These are phyloP conservation scores for Trichoderma cornu-damae DNA, from an alignment of 2,329 filamentous ascomycete genomes.

Conservation along the genomic window DNA sequence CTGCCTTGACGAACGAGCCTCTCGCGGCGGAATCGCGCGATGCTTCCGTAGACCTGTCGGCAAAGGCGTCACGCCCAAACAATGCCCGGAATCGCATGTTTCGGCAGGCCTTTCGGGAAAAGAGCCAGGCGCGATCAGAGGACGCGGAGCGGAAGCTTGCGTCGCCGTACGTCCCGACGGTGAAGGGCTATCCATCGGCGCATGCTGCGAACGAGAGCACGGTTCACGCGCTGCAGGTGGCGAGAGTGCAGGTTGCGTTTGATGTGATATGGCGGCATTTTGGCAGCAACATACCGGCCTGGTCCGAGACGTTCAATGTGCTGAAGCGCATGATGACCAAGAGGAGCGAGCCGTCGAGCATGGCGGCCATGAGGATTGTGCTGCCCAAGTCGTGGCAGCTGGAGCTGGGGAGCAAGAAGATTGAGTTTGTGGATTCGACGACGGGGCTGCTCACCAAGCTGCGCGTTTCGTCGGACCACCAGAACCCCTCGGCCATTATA, in stretches of 20 bases:
- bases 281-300: constrained; percentile 32
- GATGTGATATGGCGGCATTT: constrained; percentile 32
- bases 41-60: constrained; percentile 11
- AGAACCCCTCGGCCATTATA: constrained; percentile 30
- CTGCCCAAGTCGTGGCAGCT: constrained; percentile 34
- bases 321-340: constrained; percentile 37
- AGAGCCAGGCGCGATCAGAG: constrained; percentile 21
- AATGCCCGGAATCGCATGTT: constrained; percentile 27
- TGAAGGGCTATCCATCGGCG: constrained; percentile 28
- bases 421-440: constrained; percentile 33
- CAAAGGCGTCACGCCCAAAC: constrained; percentile 15
- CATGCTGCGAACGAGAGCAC: constrained; percentile 25
- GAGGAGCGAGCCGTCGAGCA: constrained; percentile 29
- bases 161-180: constrained; percentile 28
- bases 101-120: constrained; percentile 28
- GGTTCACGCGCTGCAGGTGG: constrained; percentile 23
- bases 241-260: constrained; percentile 36
- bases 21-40: neutral
- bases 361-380: constrained; percentile 36
- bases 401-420: constrained; percentile 31
- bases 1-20: neutral
- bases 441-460: constrained; percentile 33
- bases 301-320: constrained; percentile 36
- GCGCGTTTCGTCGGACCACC: constrained; percentile 32
- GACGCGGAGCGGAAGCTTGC: constrained; percentile 22